Conservation (phyloP, 2,329 filamentous ascomycete species). For the Colletotrichum sp. region DNA sequence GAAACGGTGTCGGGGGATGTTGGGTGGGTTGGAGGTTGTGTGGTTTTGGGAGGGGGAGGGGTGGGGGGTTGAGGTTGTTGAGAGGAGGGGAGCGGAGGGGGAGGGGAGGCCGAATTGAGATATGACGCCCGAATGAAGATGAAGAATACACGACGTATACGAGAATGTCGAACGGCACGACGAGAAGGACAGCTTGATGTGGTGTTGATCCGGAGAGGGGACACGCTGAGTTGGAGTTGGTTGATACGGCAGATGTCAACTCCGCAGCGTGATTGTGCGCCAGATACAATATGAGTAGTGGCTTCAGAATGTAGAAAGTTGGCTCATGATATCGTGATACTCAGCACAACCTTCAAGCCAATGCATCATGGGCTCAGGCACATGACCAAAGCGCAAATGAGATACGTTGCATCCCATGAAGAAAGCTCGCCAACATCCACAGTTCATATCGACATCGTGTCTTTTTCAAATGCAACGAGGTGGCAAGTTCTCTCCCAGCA, state of each 20-base stretch:
- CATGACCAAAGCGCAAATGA: accelerated
- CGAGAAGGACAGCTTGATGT: accelerated
- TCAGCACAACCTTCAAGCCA: no score
- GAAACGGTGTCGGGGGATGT: no score
- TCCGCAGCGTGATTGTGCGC: accelerated
- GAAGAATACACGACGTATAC: background rate
- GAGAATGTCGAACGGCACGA: background rate
- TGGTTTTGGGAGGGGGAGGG: conserved; percentile 17
- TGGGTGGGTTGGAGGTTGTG: no score
- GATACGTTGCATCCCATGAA: background rate
- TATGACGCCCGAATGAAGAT: background rate
- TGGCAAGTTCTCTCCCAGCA: background rate
- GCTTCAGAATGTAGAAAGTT: background rate
- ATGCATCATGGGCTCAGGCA: accelerated
- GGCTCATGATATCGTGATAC: background rate
- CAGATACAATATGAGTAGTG: accelerated
- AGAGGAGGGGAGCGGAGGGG: background rate
- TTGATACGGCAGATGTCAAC: background rate
- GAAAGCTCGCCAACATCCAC: accelerated
- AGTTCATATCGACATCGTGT: background rate
- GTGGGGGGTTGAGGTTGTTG: background rate
- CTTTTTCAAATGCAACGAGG: accelerated
- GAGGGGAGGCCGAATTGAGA: background rate
- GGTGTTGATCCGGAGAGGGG: background rate
- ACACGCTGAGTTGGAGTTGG: background rate